These are phyloP conservation scores for Colletotrichum musicola DNA, from an alignment of 2,329 filamentous ascomycete genomes.

Conservation along the genomic window DNA sequence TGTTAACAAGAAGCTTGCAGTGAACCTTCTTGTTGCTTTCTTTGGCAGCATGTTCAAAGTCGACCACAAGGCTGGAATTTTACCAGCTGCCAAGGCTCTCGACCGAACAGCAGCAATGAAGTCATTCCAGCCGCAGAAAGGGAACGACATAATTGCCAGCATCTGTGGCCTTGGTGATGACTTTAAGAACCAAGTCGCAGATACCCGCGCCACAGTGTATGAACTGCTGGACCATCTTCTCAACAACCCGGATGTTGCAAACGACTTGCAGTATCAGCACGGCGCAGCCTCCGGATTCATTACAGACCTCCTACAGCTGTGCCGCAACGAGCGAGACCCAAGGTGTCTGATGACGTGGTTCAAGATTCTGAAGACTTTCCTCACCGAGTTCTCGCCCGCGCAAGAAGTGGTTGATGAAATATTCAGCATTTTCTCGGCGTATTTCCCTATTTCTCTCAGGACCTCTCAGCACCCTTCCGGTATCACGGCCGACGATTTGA, in stretches of 20 bases:
- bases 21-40: constrained; percentile 64
- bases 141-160: constrained; percentile 61
- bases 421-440: constrained; percentile 69
- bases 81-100: constrained; percentile 66
- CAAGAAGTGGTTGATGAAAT: constrained; percentile 61
- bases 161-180: constrained; percentile 67
- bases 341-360: constrained; percentile 71
- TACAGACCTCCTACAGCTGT: constrained; percentile 62
- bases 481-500: constrained; percentile 69
- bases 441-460: constrained; percentile 71
- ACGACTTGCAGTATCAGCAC: constrained; percentile 59
- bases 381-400: constrained; percentile 59
- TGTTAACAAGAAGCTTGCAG: constrained; percentile 44
- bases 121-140: constrained; percentile 63
- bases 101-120: constrained; percentile 62
- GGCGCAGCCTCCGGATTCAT: constrained; percentile 61
- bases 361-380: constrained; percentile 59
- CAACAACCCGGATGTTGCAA: constrained; percentile 55
- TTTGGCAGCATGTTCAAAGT: constrained; percentile 71
- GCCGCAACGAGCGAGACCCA: constrained; percentile 68
- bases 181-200: constrained; percentile 65
- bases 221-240: constrained; percentile 61
- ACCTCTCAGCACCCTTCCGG: constrained; percentile 61
- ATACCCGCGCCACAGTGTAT: constrained; percentile 66
- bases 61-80: constrained; percentile 70